A percentile compares a stretch with the other conserved stretches of the same genome.
Conservation (phyloP, 2,329 filamentous ascomycete genomes). For the Epichloe gansuensis region DNA sequence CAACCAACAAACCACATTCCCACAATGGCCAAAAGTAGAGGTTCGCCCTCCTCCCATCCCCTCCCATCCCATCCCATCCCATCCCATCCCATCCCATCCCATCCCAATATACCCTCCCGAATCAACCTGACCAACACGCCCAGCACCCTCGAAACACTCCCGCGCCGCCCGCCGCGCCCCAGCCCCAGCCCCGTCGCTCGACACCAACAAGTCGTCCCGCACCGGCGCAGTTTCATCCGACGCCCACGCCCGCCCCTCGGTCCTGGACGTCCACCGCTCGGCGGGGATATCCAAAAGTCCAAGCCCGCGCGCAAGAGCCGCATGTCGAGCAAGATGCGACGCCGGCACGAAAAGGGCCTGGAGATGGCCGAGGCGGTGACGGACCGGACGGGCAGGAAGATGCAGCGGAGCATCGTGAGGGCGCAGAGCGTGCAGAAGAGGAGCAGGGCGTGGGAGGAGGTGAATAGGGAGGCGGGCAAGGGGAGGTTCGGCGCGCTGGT, state of each 20-base stretch:
- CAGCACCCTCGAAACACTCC: slow-evolving; percentile 56
- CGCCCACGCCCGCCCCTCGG: slow-evolving; percentile 44
- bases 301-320: slow-evolving; percentile 44
- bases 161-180: slow-evolving; percentile 62
- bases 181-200: slow-evolving; percentile 56
- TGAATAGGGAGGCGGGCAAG: slow-evolving; percentile 32
- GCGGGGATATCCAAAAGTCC: slow-evolving; percentile 57
- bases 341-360: slow-evolving; percentile 43
- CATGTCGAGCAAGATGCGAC: slow-evolving; percentile 41
- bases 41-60: background rate
- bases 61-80: background rate
- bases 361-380: slow-evolving; percentile 48
- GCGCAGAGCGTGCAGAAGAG: slow-evolving; percentile 35
- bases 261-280: slow-evolving; percentile 54
- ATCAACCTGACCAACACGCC: background rate
- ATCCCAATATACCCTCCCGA: background rate
- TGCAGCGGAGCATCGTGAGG: slow-evolving; percentile 40
- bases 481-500: slow-evolving; percentile 9
- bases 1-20: background rate
- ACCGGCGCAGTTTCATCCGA: background rate
- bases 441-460: slow-evolving; percentile 44
- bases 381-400: slow-evolving; percentile 45
- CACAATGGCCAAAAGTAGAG: slow-evolving; percentile 10
- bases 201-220: slow-evolving; percentile 48
- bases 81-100: background rate